phyloP scores from a whole-genome alignment of 148 eudicot genomes.

The Cornus kousa region DNA sequence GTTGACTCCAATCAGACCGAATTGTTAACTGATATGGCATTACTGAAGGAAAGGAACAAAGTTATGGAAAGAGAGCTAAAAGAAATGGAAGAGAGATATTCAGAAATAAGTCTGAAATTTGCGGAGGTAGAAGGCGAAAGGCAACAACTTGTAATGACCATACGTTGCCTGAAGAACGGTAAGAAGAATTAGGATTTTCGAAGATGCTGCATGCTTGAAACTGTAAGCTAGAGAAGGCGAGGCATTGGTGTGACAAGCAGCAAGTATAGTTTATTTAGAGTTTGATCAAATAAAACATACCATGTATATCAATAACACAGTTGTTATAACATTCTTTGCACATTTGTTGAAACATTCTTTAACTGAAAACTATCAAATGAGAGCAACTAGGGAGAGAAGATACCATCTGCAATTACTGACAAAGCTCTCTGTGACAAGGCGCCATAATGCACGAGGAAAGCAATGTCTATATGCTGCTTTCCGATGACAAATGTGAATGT shows the following conservation, averaged over 20 bases:
- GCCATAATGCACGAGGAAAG: too few relatives aligned
- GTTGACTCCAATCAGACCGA: constrained; percentile 28
- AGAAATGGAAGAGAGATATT: constrained; percentile 91
- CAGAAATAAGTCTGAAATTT: constrained; percentile 89
- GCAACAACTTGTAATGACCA: constrained; percentile 75
- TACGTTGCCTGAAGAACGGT: constrained; percentile 72
- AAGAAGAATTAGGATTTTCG: constrained; percentile 38
- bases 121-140: constrained; percentile 99
- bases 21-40: constrained; percentile 43
- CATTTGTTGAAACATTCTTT: too few relatives aligned
- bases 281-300: background rate
- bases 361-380: too few relatives aligned
- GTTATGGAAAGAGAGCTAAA: constrained; percentile 78
- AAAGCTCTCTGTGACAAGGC: too few relatives aligned
- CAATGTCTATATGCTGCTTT: too few relatives aligned
- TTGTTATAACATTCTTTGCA: constrained; percentile 6
- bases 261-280: background rate
- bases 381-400: too few relatives aligned
- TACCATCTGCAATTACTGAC: too few relatives aligned
- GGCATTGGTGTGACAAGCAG: background rate
- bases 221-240: background rate
- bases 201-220: background rate
- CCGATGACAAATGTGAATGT: too few relatives aligned
- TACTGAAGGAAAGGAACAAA: constrained; percentile 58
- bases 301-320: constrained; percentile 6